phyloP scores from a whole-genome alignment of 208 protist genomes.

The Leishmania tarentolae region DNA sequence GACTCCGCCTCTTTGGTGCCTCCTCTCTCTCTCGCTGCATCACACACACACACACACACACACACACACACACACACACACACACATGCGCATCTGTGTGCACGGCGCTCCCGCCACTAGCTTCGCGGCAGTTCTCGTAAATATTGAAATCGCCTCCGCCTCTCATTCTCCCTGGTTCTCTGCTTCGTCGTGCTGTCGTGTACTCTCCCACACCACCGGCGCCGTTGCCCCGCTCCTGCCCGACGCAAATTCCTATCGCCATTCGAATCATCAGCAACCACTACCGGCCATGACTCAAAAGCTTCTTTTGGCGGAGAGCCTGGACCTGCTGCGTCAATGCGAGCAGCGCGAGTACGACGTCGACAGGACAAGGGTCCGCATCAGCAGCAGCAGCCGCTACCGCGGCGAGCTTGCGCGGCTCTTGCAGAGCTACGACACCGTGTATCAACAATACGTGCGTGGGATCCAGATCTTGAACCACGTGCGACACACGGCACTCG shows the following conservation, averaged over 20 bases:
- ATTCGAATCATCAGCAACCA: not conserved
- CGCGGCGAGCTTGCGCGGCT: slow-evolving; percentile 52
- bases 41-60: too few relatives aligned
- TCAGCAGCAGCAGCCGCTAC: slow-evolving; percentile 47
- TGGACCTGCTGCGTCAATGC: slow-evolving; percentile 74
- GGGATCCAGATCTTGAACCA: slow-evolving; percentile 81
- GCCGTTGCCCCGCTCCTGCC: not conserved
- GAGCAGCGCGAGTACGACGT: slow-evolving; percentile 75
- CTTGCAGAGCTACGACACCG: slow-evolving; percentile 49
- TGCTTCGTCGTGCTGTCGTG: not conserved
- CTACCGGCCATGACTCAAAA: slow-evolving; percentile 64
- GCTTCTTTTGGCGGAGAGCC: slow-evolving; percentile 71
- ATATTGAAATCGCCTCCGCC: not conserved
- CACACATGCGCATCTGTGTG: not conserved
- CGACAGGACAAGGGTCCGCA: slow-evolving; percentile 50
- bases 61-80: not conserved
- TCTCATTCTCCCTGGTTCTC: not conserved
- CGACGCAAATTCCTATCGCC: too few relatives aligned
- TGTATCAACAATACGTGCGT: slow-evolving; percentile 68
- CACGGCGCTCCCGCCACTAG: too few relatives aligned
- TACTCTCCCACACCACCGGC: not conserved
- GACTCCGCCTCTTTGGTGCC: not conserved
- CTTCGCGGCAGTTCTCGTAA: not conserved
- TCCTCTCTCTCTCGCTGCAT: not conserved
- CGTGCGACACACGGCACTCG: slow-evolving; percentile 59